These are phyloP conservation scores for Entamoeba moshkovskii DNA, from an alignment of 208 protist genomes.

Conservation along the genomic window DNA sequence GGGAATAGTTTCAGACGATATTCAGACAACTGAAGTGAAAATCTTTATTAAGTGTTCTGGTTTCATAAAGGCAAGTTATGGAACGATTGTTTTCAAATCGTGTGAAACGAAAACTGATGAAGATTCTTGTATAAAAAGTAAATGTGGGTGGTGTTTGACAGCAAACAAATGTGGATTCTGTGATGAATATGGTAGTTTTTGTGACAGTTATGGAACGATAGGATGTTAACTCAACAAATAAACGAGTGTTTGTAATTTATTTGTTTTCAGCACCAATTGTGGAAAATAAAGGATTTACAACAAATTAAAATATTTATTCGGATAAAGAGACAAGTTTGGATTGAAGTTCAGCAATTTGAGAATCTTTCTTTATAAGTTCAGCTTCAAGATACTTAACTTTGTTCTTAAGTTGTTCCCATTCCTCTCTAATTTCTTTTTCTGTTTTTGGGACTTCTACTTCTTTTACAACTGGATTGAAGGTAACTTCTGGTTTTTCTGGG, in stretches of 20 bases:
- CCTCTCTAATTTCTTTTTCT: not conserved
- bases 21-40: not conserved
- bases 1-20: not conserved
- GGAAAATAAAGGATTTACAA: no score
- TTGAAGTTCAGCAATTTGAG: not conserved
- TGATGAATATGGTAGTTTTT: not conserved
- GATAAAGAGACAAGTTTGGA: no score
- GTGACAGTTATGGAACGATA: not conserved
- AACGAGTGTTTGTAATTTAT: no score
- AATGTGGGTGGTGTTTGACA: not conserved
- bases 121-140: not conserved
- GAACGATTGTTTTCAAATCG: not conserved
- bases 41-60: not conserved
- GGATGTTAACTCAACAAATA: no score
- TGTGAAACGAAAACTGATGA: not conserved
- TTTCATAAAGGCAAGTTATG: not conserved
- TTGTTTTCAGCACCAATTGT: no score
- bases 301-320: no score
- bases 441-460: not conserved
- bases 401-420: not conserved
- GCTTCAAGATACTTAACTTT: not conserved
- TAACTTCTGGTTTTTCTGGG: not conserved
- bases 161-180: not conserved
- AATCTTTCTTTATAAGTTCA: not conserved
- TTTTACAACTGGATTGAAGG: not conserved